Evolutionary conservation across 2,329 filamentous ascomycete genomes (phyloP).

Genomic region (Apiospora pterosperma): DNA sequence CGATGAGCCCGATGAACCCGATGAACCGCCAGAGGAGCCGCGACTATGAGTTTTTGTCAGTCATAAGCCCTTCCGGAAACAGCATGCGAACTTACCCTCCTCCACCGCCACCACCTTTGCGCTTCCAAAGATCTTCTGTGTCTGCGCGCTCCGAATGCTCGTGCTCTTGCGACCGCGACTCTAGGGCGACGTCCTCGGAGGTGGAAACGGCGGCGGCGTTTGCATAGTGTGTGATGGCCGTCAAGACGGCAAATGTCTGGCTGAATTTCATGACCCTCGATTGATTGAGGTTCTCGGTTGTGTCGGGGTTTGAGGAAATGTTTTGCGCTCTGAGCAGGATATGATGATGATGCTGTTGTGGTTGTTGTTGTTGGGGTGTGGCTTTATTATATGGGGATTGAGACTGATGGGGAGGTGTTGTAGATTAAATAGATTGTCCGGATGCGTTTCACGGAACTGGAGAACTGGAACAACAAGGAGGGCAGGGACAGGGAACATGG

Average conservation of each 20-base stretch:
- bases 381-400: background rate
- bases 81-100: constrained; percentile 35
- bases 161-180: constrained; percentile 13
- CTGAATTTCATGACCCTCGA: constrained; percentile 22
- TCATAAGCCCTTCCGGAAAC: background rate
- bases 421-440: background rate
- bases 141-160: constrained; percentile 17
- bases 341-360: background rate
- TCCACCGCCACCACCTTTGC: constrained; percentile 57
- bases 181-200: constrained; percentile 14
- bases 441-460: background rate
- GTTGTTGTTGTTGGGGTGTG: background rate
- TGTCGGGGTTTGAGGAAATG: too few relatives aligned
- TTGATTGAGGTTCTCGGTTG: background rate
- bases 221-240: constrained; percentile 15
- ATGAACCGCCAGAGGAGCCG: constrained; percentile 8
- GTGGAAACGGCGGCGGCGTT: constrained; percentile 17
- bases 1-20: too few relatives aligned
- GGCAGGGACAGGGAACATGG: background rate
- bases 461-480: background rate
- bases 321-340: too few relatives aligned
- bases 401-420: background rate
- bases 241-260: constrained; percentile 18
- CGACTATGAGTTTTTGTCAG: constrained; percentile 8
- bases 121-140: constrained; percentile 51